phyloP scores from a whole-genome alignment of 2,329 filamentous ascomycete species.

The Fusarium sarcochroum region DNA sequence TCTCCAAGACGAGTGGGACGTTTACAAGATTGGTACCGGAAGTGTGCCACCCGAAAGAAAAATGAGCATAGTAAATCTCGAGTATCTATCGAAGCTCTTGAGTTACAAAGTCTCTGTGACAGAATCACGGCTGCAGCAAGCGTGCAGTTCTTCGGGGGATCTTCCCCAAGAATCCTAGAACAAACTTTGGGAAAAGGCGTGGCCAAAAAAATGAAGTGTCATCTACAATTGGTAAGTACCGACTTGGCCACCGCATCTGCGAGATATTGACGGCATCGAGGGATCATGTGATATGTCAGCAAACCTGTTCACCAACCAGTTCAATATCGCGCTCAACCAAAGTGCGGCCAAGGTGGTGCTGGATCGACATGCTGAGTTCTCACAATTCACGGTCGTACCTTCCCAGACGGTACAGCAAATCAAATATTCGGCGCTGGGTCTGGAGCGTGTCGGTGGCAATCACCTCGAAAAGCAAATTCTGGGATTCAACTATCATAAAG shows the following conservation, averaged over 20 bases:
- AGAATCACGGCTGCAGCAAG: constrained; percentile 32
- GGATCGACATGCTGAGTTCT: constrained; percentile 25
- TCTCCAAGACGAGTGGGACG: constrained; percentile 8
- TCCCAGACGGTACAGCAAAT: constrained; percentile 45
- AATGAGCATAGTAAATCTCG: neutral
- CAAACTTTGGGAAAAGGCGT: constrained; percentile 36
- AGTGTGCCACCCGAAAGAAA: constrained; percentile 24
- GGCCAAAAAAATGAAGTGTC: constrained; percentile 37
- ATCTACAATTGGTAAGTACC: constrained; percentile 39
- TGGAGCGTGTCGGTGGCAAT: constrained; percentile 29
- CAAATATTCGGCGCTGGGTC: constrained; percentile 36
- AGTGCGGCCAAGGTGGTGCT: constrained; percentile 38
- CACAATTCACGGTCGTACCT: constrained; percentile 41
- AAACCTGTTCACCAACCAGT: constrained; percentile 45
- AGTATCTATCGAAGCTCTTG: constrained; percentile 14
- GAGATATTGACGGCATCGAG: constrained; percentile 13
- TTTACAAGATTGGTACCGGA: constrained; percentile 36
- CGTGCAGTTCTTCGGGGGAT: constrained; percentile 43
- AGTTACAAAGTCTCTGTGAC: constrained; percentile 24
- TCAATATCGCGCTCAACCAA: constrained; percentile 43
- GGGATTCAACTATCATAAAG: constrained; percentile 45
- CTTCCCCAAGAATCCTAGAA: constrained; percentile 38
- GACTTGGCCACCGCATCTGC: too few relatives aligned
- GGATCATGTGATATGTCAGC: constrained; percentile 42
- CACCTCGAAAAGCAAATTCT: constrained; percentile 39